Percentiles rank a stretch among this genome's conserved stretches.
Conservation (phyloP, 352 stramenopile species). For the Globisporangium iwayamae region DNA sequence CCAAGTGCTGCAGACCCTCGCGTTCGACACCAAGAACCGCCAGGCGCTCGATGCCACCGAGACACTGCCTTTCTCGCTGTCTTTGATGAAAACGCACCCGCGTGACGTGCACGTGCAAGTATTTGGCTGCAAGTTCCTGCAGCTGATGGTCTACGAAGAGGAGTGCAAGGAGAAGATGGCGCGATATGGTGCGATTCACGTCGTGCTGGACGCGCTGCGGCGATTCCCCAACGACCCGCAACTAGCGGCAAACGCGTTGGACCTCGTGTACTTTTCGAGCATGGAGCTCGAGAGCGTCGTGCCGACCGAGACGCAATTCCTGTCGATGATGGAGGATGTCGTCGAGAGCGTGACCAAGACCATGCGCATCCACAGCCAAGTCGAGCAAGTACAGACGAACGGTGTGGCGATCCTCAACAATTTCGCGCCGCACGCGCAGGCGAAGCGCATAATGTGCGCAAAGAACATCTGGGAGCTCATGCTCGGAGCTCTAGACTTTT, state of each 20-base stretch:
- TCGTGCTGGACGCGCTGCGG: constrained; percentile 31
- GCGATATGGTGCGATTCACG: constrained; percentile 25
- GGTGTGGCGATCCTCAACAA: constrained; percentile 50
- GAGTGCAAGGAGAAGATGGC: constrained; percentile 43
- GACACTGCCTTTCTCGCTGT: constrained; percentile 28
- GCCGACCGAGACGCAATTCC: constrained; percentile 5
- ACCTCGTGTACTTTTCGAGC: constrained; percentile 56
- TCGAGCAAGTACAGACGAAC: constrained; percentile 50
- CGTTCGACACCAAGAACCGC: constrained; percentile 36
- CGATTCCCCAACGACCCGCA: constrained; percentile 33
- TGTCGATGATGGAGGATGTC: constrained; percentile 17
- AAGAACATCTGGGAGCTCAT: constrained; percentile 32
- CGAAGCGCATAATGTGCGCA: constrained; percentile 22
- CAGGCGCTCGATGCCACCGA: constrained; percentile 25
- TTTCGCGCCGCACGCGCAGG: constrained; percentile 22
- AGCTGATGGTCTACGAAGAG: constrained; percentile 64
- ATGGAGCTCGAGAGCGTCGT: constrained; percentile 34
- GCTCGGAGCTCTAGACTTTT: constrained; percentile 19
- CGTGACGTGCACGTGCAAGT: constrained; percentile 35
- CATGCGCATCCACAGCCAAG: constrained; percentile 28
- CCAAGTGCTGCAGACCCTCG: constrained; percentile 48
- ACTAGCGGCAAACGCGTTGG: constrained; percentile 38
- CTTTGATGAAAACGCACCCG: constrained; percentile 30
- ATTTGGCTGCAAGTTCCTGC: constrained; percentile 60
- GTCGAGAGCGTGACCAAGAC: constrained; percentile 24